Percentiles rank a stretch among this genome's conserved stretches.
phyloP scores from a whole-genome alignment of 768 basidiomycete genomes.

The Agrocybe praecox region DNA sequence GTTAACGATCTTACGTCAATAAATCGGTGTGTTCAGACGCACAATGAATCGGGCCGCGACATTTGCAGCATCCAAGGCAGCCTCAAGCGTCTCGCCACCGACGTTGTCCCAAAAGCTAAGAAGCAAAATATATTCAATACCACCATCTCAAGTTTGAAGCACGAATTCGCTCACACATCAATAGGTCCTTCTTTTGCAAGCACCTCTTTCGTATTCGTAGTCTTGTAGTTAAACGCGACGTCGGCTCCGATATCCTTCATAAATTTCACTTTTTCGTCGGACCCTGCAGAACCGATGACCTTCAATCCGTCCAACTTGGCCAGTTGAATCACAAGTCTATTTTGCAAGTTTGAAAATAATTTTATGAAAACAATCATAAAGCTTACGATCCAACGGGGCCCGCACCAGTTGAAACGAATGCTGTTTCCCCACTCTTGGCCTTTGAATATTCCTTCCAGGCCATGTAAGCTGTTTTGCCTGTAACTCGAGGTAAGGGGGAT shows the following conservation, averaged over 20 bases:
- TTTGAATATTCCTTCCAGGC: slow-evolving; percentile 43
- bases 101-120: slow-evolving; percentile 59
- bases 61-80: slow-evolving; percentile 50
- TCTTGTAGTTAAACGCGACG: slow-evolving; percentile 78
- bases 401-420: slow-evolving; percentile 42
- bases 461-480: slow-evolving; percentile 40
- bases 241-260: slow-evolving; percentile 66
- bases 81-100: slow-evolving; percentile 62
- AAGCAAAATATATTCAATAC: neutral
- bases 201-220: slow-evolving; percentile 47
- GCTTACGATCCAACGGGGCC: slow-evolving; percentile 65
- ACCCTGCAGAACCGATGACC: slow-evolving; percentile 73
- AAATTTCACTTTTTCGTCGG: slow-evolving; percentile 70
- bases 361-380: too few relatives aligned
- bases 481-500: neutral
- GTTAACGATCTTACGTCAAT: too few relatives aligned
- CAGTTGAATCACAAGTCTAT: slow-evolving; percentile 50
- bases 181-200: slow-evolving; percentile 56
- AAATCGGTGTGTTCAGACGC: too few relatives aligned
- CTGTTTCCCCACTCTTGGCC: slow-evolving; percentile 42
- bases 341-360: neutral
- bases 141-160: neutral
- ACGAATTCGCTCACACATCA: slow-evolving; percentile 33
- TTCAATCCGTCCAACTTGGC: slow-evolving; percentile 55
- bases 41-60: slow-evolving; percentile 52